Conservation (phyloP, 2,329 filamentous ascomycete species). For the Phyllosticta citrichinensis region DNA sequence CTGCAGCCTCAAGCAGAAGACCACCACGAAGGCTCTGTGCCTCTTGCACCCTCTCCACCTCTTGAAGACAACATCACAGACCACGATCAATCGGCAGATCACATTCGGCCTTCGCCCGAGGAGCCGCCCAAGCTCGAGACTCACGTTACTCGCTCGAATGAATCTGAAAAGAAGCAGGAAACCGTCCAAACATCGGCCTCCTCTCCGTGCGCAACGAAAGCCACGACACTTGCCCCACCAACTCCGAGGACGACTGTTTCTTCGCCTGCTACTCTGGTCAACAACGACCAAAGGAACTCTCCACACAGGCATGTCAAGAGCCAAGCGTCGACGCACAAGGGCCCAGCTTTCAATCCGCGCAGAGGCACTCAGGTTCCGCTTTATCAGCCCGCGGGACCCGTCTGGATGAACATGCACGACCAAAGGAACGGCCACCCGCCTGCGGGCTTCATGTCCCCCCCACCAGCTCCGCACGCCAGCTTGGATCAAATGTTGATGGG, state of each 20-base stretch:
- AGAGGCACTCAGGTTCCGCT: neutral
- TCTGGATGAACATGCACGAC: neutral
- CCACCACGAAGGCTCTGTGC: neutral
- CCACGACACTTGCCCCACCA: neutral
- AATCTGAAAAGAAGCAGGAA: no score
- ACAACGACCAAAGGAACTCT: neutral
- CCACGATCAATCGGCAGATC: neutral
- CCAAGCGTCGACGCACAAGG: neutral
- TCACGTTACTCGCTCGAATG: neutral
- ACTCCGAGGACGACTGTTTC: neutral
- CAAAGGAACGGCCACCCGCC: neutral
- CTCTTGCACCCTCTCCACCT: neutral
- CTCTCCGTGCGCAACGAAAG: no score
- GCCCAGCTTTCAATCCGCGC: neutral
- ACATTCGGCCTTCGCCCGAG: neutral
- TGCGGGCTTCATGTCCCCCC: neutral
- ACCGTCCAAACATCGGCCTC: no score
- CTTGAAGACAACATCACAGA: neutral
- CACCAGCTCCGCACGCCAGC: neutral
- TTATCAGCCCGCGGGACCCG: neutral
- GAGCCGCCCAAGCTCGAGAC: neutral
- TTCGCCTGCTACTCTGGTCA: neutral
- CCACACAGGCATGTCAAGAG: neutral
- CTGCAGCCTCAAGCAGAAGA: neutral
- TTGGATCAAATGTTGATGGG: neutral